Evolutionary conservation across 179 eudicot genomes (phyloP).

Genomic region (Patellifolia procumbens): DNA sequence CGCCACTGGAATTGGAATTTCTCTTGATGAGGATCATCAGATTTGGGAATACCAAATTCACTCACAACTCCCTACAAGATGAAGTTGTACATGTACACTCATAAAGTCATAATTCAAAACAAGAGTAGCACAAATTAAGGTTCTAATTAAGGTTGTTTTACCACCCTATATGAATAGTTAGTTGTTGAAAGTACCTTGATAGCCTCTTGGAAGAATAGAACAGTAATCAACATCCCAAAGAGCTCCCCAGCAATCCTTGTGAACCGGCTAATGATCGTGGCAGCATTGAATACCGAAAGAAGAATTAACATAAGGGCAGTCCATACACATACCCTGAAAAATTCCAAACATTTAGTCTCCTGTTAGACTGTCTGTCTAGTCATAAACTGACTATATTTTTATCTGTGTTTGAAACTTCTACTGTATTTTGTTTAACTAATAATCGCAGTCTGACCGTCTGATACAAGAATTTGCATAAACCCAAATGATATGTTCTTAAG

Average conservation of each 20-base stretch:
- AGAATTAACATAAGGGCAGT: slow-evolving; percentile 52
- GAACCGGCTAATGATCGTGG: slow-evolving; percentile 53
- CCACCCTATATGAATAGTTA: background rate
- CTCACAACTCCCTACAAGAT: slow-evolving; percentile 50
- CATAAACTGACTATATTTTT: too few species aligned
- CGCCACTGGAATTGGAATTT: slow-evolving; percentile 53
- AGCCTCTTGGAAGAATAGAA: slow-evolving; percentile 65
- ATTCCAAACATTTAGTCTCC: background rate
- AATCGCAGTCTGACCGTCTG: too few species aligned
- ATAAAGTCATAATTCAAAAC: background rate
- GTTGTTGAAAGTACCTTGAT: slow-evolving; percentile 42
- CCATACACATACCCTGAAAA: slow-evolving; percentile 71
- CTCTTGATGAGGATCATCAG: slow-evolving; percentile 31
- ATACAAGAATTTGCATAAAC: too few species aligned
- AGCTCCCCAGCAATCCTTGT: slow-evolving; percentile 72
- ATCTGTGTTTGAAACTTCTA: too few species aligned
- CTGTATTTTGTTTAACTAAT: too few species aligned
- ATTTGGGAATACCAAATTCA: slow-evolving; percentile 44
- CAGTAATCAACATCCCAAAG: slow-evolving; percentile 67
- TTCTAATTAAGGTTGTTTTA: background rate
- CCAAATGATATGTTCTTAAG: too few species aligned
- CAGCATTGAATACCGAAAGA: slow-evolving; percentile 52
- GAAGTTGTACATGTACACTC: background rate
- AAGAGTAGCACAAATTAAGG: background rate
- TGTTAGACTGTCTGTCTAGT: too few species aligned